Evolutionary conservation across 352 stramenopile species (phyloP), one percentile per base, ranked within the genome.

Genomic region (Globisporangium sylvaticum): DNA sequence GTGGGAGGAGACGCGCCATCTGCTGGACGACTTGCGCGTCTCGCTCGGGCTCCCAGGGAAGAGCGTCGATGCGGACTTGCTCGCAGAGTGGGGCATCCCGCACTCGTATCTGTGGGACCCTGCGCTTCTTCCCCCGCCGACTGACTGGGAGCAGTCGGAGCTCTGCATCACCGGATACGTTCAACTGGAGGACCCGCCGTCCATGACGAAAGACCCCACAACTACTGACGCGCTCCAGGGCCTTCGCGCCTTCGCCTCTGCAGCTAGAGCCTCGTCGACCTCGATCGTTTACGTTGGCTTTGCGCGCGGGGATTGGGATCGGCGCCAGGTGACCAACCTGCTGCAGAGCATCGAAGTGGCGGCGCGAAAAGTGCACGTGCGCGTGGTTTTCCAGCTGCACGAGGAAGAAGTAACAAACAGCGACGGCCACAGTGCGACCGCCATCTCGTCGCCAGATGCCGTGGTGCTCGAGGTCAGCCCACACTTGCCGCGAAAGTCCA

Each of bases 41-140:
- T 80, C 68, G 20, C 62, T 94, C 2, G 79, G 80, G 0, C 75
- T 91, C 3, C 72, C 71, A 3, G 74, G 78, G n/a, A 80, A 78
- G 44, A 83, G 72, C 32, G 60, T 73, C 9, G 46, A 66, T 1
- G 68, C 67, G 9, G 83, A 84, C 56, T 37, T 83, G 34, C 69
- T 90, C 6, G 57, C 65, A 18, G 76, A 87, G 56, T 94, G 81
- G 80, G 68, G 71, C 18, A 80, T 84, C 25, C 83, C 86, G 37
- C 82, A 92, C 71, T 89, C 82, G 25, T 94, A 90, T 54, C 53
- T 92, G 31, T 94, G 86, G 86, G 87, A 86, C 62, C 32, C 69
- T 5, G 65, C 66, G 32, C 58, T 94, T 53, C 58, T 94, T 6
- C 65, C 75, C 0, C 88, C 89, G 53, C 83, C 82, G 3, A 58